These are phyloP conservation scores for Plasmodium vivax DNA, from an alignment of 169 alveolate genomes.

Conservation along the genomic window DNA sequence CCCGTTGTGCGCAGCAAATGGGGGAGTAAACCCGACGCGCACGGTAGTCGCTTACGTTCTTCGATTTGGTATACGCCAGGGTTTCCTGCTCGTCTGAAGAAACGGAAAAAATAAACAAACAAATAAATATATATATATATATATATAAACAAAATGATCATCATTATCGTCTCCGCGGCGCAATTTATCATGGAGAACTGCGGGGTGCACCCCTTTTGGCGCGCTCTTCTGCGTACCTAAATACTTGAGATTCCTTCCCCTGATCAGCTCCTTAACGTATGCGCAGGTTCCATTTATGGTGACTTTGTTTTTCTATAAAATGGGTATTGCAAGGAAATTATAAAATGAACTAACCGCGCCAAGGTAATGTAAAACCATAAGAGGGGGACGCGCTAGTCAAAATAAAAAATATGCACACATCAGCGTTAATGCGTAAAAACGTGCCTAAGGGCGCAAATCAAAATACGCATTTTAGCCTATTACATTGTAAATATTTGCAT, in stretches of 20 bases:
- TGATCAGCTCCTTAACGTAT: slow-evolving; percentile 33
- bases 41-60: slow-evolving; percentile 7
- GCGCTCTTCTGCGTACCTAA: slow-evolving; percentile 34
- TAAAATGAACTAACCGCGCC: not conserved
- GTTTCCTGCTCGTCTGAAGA: slow-evolving; percentile 43
- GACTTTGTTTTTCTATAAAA: slow-evolving; percentile 24
- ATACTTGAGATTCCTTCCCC: slow-evolving; percentile 58
- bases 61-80: slow-evolving; percentile 11
- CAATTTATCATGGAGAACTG: not conserved
- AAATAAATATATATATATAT: no score
- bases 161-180: not conserved
- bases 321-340: not conserved
- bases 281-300: slow-evolving; percentile 42
- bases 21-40: not conserved
- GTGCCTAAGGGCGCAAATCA: not conserved
- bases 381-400: not conserved
- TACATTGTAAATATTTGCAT: slow-evolving; percentile 34
- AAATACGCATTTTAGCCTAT: not conserved
- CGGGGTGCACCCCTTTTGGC: not conserved
- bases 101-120: not conserved
- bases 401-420: not conserved
- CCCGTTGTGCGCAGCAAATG: not conserved
- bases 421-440: not conserved
- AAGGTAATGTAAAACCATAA: not conserved
- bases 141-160: not conserved